Base-by-base conservation (phyloP, 352 stramenopile genomes). In the Phytophthora ohioensis region DNA sequence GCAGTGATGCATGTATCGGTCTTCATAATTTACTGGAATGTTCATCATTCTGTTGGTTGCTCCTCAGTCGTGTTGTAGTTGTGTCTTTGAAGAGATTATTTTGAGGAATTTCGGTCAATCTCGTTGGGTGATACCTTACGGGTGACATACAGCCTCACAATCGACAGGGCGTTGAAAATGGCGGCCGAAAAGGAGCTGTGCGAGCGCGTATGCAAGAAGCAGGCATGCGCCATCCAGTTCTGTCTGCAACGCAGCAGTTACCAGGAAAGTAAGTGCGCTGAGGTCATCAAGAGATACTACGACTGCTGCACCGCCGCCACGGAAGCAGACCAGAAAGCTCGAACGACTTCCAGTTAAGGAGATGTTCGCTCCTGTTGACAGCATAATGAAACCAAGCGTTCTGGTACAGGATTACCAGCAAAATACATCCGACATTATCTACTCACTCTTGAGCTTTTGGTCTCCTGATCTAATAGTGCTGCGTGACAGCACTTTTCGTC, bases 221-320 rank as follows among this genome's bases (percentile, higher is more conserved):
- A 91, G 17, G 89, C 87, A 15, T 96, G 87, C 51, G 84, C 84
- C 46, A 94, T 94, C 75, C 89, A 96, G 75, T 82, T 84, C 63
- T 96, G 89, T 78, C 75, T 96, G 38, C 80, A 92, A 78, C 85
- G 82, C 15, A 74, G 71, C 49, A 75, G 76, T 30, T 94, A 96
- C 60, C 85, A 96, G 64, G 86, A 96, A 65, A 84, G 43, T 69
- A 83, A 78, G 53, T 96, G 89, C 67, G 57, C 68, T 13, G 74
- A 71, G 8, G 71, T 82, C 30, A 92, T 96, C 55, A 67, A 89
- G 48, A 76, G 76, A 11, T 94, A 93, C 63, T 91, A 90, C 58
- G 77, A 91, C 52, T 96, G 88, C 70, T 94, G 85, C 68, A 58
- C 77, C 13, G 64, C 75, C 39, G 84, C 72, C 52, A 90, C 83